A percentile compares a stretch with the other conserved stretches of the same genome.
phyloP scores from a whole-genome alignment of 1,139 yeast genomes.

The Hansenula lynferdii region DNA sequence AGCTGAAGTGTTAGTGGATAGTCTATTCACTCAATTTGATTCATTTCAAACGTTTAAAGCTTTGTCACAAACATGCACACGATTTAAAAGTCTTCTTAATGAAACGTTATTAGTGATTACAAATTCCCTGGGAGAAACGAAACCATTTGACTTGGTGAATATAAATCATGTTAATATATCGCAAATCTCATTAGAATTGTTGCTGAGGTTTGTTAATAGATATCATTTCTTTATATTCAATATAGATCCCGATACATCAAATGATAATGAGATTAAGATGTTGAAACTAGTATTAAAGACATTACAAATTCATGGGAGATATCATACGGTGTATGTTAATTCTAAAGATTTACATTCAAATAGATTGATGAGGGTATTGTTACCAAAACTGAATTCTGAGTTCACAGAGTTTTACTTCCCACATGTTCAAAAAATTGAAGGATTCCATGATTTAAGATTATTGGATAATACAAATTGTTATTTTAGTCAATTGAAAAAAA shows the following conservation, averaged over 20 bases:
- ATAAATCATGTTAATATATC: conserved; percentile 6
- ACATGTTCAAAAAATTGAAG: conserved; percentile 7
- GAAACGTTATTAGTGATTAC: conserved; percentile 9
- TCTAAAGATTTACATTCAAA: conserved; percentile 6
- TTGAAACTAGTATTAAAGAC: conserved; percentile 11
- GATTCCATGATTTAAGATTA: conserved; percentile 15
- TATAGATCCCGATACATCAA: not conserved
- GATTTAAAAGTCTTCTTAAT: conserved; percentile 5
- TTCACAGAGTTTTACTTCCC: conserved; percentile 17
- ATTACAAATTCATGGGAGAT: conserved; percentile 6
- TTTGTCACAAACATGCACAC: conserved; percentile 7
- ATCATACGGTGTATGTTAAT: conserved; percentile 11
- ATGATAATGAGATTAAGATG: conserved; percentile 3
- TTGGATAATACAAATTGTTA: conserved; percentile 17
- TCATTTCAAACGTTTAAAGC: conserved; percentile 10
- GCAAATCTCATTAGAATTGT: conserved; percentile 5
- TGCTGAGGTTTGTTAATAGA: conserved; percentile 3
- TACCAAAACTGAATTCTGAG: conserved; percentile 14
- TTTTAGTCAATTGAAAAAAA: conserved; percentile 8
- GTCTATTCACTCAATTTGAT: conserved; percentile 6
- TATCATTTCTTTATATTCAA: conserved; percentile 15
- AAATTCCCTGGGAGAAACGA: not conserved
- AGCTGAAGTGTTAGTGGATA: conserved; percentile 9
- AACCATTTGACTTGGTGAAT: not conserved
- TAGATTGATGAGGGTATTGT: conserved; percentile 9